Evolutionary conservation across 2,329 filamentous ascomycete genomes (phyloP), one percentile per base, ranked within the genome.

Genomic region (Fusarium heterosporum): DNA sequence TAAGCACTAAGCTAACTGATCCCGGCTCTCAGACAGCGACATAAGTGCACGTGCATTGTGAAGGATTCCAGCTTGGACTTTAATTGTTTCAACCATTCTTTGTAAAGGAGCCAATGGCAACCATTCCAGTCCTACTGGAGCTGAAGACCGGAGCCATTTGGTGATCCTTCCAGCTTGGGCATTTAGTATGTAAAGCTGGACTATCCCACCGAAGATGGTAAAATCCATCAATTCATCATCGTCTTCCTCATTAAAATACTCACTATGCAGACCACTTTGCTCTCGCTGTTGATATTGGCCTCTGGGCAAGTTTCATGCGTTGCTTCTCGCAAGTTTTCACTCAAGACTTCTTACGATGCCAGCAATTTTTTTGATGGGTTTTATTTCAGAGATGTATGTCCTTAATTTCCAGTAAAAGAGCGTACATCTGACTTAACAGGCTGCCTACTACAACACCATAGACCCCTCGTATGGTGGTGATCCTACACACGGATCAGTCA

Each of bases 401-500:
- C 12, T 13, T 4, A 10, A n/a, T 3, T 2, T 12, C 22, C 4
- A 25, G 13, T 4, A 8, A 3, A 3, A 4, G 6, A 1, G 5
- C 7, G 6, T 4, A 25, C 6, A 14, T 3, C 54, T 60, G n/a
- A 60, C 30, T 9, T 19, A 4, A 1, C 43, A 62, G 59, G 42
- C 42, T 36, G 59, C 49, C 8, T 61, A 62, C 17, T 62, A 43
- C 13, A 6, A 64, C 19, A 55, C 50, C 72, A 78, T 48, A 1
- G 41, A 48, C 29, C 61, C 43, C 53, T 19, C 41, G 10, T 67
- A 67, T 13, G 50, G 43, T 22, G 56, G 69, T 4, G 90, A 93
- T 70, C 88, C 88, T 2, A 93, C 88, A 14, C 74, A 85, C 61
- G 90, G 90, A n/a, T 91, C 85, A 68, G 89, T 93, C 47, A 78